Evolutionary conservation across 139 green algal genomes (phyloP), one percentile per base, ranked within the genome.

Genomic region (Chlamydomonas sp.): DNA sequence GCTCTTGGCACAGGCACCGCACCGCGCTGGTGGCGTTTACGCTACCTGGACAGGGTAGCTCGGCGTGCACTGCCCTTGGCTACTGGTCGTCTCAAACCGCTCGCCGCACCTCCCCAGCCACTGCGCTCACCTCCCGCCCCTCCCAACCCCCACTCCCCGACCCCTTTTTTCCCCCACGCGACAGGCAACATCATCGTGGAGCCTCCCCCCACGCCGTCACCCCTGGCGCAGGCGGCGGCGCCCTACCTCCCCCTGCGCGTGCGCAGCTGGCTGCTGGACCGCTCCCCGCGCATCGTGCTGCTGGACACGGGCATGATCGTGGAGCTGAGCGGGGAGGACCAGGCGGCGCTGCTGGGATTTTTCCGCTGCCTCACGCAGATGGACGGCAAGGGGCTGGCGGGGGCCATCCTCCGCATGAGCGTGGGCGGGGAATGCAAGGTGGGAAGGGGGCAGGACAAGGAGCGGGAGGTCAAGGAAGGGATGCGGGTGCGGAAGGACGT

Each of bases 171-270:
- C 57, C 77, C 3, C 90, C 93, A 95, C 90, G 31, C 31, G 31
- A 93, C 95, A 76, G 96, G 97, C 71, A 99, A 99, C 91, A 98
- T 98, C 73, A 85, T 99, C 15, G 96, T 98, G 75, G 90, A 91
- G n/a, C 84, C 93, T 83, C 80, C 91, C 6, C 89, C 89, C 73
- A 77, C 77, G 62, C 84, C 63, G n/a, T 63, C 59, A 5, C 66
- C 71, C 17, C 20, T 62, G 69, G 61, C 77, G 10, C 83, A 66
- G 20, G 62, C 85, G 83, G 62, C 68, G 72, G 18, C 66, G 57
- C 58, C 82, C 61, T 79, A 49, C 61, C 81, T 91, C 66, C 82
- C 83, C 12, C 61, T 78, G 84, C 84, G 82, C 59, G 83, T 90
- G 74, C 84, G 78, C 3, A 61, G 76, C 63, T 79, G 90, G 76